Conservation (phyloP, 2,329 filamentous ascomycete genomes). For the Fusarium liriodendri region DNA sequence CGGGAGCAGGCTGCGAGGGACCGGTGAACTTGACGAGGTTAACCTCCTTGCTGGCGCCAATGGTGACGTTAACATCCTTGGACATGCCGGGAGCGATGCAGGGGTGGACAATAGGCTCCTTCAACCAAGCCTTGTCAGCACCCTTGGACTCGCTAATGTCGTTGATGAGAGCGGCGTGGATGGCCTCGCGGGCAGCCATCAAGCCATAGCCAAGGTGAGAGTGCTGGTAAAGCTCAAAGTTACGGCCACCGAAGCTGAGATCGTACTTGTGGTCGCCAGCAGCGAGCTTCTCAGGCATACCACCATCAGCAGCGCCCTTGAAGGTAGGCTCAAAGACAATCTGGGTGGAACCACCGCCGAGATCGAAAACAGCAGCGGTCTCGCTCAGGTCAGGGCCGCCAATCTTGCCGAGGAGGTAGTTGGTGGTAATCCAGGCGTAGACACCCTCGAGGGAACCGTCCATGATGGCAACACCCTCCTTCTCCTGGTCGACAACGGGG, state of each 20-base stretch:
- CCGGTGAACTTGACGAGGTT: constrained; percentile 86
- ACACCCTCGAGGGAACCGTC: constrained; percentile 97
- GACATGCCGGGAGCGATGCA: constrained; percentile 87
- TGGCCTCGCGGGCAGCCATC: constrained; percentile 91
- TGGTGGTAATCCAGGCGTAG: constrained; percentile 98
- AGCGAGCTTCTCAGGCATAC: constrained; percentile 85
- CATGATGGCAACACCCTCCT: constrained; percentile 95
- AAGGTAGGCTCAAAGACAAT: constrained; percentile 99
- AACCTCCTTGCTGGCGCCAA: constrained; percentile 70
- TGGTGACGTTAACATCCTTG: constrained; percentile 77
- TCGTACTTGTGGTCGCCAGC: constrained; percentile 97
- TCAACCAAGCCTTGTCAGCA: constrained; percentile 73
- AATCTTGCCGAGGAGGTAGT: constrained; percentile 98
- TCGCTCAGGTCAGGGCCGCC: constrained; percentile 89
- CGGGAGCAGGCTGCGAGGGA: constrained; percentile 77
- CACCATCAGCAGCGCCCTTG: constrained; percentile 75
- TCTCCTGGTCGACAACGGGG: constrained; percentile 87
- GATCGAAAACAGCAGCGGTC: constrained; percentile 94
- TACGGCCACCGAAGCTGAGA: constrained; percentile 87
- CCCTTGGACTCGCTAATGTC: constrained; percentile 74
- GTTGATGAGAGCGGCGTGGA: constrained; percentile 81
- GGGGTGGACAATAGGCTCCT: constrained; percentile 80
- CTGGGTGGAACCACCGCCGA: constrained; percentile 96
- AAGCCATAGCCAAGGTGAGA: constrained; percentile 97
- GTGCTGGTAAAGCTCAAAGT: constrained; percentile 96